Base-by-base conservation (phyloP, 176 grass and related monocot species). In the Guadua angustifolia region DNA sequence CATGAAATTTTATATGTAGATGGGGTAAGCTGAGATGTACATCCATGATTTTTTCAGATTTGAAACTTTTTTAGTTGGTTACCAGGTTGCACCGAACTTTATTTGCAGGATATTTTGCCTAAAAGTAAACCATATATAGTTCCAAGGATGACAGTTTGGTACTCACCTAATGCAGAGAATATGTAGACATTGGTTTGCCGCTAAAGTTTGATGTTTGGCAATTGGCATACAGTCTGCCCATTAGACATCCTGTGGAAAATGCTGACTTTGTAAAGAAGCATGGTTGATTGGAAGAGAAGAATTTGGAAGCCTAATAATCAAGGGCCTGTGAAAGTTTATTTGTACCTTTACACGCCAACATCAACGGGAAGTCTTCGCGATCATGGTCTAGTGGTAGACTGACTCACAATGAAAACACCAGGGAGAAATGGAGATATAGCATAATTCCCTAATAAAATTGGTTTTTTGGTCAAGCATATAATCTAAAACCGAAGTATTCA, bases 81-180 rank as follows among this genome's bases (percentile, higher is more conserved):
- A n/a, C n/a, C n/a, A n/a, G n/a, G n/a, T n/a, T n/a, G n/a, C n/a
- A n/a, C n/a, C n/a, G n/a, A n/a, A n/a, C n/a, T n/a, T n/a, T n/a
- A n/a, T n/a, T n/a, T n/a, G n/a, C n/a, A n/a, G n/a, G n/a, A n/a
- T n/a, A n/a, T n/a, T n/a, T n/a, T n/a, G 57, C 19, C 42, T 18
- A 17, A 16, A 56, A n/a, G 11, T 68, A 11, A 15, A 38, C 46
- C 46, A 73, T 18, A 14, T 45, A 7, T 24, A 13, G 21, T 70
- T 70, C 5, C 69, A 71, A 22, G 42, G 21, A 25, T 47, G n/a
- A 3, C 12, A 8, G n/a, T 13, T 32, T 55, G 72, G 29, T 36
- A 74, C 25, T 85, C 64, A 46, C 74, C 83, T 39, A 78, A 85
- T 56, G 9, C 74, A 50, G 40, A 14, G 75, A n/a, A 60, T 61